These are phyloP conservation scores for Zostera marina DNA, from an alignment of 116 monocot genomes.

Conservation along the genomic window DNA sequence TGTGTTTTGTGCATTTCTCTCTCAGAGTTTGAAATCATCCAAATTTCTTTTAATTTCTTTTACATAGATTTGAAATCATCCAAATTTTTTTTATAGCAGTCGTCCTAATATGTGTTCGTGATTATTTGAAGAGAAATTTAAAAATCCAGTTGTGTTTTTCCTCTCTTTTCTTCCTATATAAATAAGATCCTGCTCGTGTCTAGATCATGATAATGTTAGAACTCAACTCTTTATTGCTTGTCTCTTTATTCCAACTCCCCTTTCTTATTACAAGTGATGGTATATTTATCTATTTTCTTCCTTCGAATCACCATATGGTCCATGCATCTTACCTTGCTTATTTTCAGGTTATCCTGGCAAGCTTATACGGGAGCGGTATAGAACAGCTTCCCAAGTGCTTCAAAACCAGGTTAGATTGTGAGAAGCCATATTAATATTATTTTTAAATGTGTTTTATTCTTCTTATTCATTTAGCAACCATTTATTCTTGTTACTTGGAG, in stretches of 20 bases:
- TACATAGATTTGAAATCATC: neutral
- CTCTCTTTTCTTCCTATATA: too few species aligned
- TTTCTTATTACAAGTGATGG: too few species aligned
- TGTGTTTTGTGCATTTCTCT: neutral
- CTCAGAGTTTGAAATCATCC: neutral
- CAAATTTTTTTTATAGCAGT: too few species aligned
- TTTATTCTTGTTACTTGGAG: neutral
- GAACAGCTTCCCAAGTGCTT: constrained; percentile 91
- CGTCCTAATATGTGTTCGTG: too few species aligned
- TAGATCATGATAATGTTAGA: too few species aligned
- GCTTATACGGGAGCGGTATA: constrained; percentile 79
- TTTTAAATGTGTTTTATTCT: neutral
- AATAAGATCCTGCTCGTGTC: too few species aligned
- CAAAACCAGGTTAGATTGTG: constrained; percentile 92
- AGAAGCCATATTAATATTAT: constrained; percentile 11
- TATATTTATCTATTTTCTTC: neutral
- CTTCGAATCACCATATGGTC: too few species aligned
- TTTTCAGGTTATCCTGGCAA: constrained; percentile 31
- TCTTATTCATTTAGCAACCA: neutral
- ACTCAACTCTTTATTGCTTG: too few species aligned
- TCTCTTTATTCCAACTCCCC: too few species aligned
- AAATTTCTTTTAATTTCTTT: neutral
- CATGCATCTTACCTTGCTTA: neutral
- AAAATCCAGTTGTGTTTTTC: neutral
- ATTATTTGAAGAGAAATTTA: neutral